Evolutionary conservation across 192 early-diverging fungal species (phyloP).

Genomic region (Rhizophagus prolifer): DNA sequence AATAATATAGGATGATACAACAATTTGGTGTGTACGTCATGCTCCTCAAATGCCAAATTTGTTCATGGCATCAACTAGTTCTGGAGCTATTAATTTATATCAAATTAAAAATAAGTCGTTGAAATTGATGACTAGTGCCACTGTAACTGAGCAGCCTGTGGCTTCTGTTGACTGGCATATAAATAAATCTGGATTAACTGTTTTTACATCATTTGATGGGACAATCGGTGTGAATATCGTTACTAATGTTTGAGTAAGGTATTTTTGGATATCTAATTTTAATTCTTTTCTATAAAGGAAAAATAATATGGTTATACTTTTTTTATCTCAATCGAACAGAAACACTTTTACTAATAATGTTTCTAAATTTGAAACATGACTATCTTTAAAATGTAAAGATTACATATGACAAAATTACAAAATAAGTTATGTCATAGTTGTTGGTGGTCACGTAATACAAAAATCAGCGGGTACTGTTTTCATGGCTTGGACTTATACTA

Average conservation of each 20-base stretch:
- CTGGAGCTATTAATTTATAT: background rate
- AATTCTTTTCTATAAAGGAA: background rate
- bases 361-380: too few relatives aligned
- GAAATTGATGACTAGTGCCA: background rate
- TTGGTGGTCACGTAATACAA: too few relatives aligned
- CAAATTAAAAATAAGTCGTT: background rate
- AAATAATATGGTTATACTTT: background rate
- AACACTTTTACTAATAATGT: too few relatives aligned
- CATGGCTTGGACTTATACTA: too few relatives aligned
- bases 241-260: background rate
- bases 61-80: background rate
- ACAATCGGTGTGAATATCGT: background rate
- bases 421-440: too few relatives aligned
- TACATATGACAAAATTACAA: too few relatives aligned
- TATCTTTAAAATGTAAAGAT: too few relatives aligned
- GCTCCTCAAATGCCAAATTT: background rate
- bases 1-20: background rate
- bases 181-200: background rate
- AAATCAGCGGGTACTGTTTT: too few relatives aligned
- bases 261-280: background rate
- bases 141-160: background rate
- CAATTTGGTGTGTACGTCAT: background rate
- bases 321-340: background rate
- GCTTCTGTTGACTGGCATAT: background rate
- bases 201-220: background rate